These are phyloP conservation scores for Penicillium parvum DNA, from an alignment of 495 filamentous ascomycete species.

Conservation along the genomic window DNA sequence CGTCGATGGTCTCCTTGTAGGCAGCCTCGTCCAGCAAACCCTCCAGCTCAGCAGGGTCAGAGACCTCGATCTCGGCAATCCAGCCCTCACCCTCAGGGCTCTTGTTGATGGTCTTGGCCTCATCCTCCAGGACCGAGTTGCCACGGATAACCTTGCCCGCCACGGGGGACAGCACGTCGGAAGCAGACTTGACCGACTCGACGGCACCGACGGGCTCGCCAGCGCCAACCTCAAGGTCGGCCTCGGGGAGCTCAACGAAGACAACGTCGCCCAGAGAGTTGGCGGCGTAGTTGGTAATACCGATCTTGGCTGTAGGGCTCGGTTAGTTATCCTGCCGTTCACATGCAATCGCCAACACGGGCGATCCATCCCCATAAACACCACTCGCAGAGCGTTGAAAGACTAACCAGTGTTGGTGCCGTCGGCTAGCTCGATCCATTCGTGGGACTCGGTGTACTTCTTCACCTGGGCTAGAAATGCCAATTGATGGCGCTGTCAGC, in stretches of 20 bases:
- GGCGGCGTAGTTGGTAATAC: constrained; percentile 88
- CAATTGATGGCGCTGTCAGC: constrained; percentile 24
- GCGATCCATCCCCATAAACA: constrained; percentile 1
- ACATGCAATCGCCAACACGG: neutral
- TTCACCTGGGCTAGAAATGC: constrained; percentile 51
- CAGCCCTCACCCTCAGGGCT: constrained; percentile 82
- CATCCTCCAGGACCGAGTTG: constrained; percentile 73
- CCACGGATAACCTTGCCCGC: constrained; percentile 66
- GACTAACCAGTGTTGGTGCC: constrained; percentile 55
- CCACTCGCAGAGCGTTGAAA: neutral
- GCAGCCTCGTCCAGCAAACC: constrained; percentile 65
- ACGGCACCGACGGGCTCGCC: constrained; percentile 88
- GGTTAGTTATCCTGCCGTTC: constrained; percentile 3
- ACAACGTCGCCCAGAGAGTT: constrained; percentile 91
- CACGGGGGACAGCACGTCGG: constrained; percentile 89
- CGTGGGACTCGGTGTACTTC: constrained; percentile 95
- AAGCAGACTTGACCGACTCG: constrained; percentile 96
- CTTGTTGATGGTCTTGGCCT: constrained; percentile 80
- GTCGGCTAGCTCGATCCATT: constrained; percentile 86
- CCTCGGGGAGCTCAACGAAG: constrained; percentile 84
- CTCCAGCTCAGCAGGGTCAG: constrained; percentile 65
- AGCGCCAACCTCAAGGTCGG: constrained; percentile 54
- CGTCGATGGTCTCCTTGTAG: constrained; percentile 69
- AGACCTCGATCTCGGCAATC: constrained; percentile 82
- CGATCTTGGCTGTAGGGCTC: constrained; percentile 59